These are phyloP conservation scores for Phascolomyces articulosus DNA, from an alignment of 371 early-diverging fungal genomes.

Conservation along the genomic window DNA sequence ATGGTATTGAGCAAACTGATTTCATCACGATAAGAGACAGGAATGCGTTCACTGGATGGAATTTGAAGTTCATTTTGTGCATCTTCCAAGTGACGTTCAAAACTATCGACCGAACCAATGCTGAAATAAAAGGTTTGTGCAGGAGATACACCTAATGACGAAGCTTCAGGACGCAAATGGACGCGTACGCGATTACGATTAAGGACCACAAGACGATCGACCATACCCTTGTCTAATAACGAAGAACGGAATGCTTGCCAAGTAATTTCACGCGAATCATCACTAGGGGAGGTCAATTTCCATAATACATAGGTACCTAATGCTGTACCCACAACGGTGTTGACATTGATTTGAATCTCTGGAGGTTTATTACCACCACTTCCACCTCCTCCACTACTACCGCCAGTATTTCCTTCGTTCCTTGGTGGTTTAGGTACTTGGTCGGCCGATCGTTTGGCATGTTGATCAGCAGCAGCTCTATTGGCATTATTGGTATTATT, in stretches of 20 bases:
- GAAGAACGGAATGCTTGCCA: constrained; percentile 92
- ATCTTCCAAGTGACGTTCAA: constrained; percentile 89
- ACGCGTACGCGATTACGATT: constrained; percentile 87
- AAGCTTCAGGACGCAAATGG: constrained; percentile 74
- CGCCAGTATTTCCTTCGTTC: neutral
- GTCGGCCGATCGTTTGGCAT: constrained; percentile 15
- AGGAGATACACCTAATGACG: constrained; percentile 43
- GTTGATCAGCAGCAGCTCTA: constrained; percentile 12
- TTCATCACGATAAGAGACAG: constrained; percentile 86
- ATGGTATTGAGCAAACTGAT: constrained; percentile 70
- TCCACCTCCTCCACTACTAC: constrained; percentile 5
- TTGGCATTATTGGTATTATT: constrained; percentile 2
- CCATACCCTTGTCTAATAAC: constrained; percentile 90
- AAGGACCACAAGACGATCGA: constrained; percentile 86
- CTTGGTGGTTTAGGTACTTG: constrained; percentile 16
- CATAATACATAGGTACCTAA: constrained; percentile 59
- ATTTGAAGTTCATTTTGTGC: constrained; percentile 93
- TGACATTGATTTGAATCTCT: constrained; percentile 44
- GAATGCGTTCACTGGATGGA: constrained; percentile 87
- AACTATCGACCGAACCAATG: constrained; percentile 94
- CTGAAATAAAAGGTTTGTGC: constrained; percentile 71
- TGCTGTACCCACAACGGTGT: constrained; percentile 53
- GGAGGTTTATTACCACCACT: constrained; percentile 21
- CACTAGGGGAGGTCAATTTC: constrained; percentile 48
- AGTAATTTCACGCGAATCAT: constrained; percentile 74